These are phyloP conservation scores for Clavispora carvajalis DNA, from an alignment of 805 yeast species.

Conservation along the genomic window DNA sequence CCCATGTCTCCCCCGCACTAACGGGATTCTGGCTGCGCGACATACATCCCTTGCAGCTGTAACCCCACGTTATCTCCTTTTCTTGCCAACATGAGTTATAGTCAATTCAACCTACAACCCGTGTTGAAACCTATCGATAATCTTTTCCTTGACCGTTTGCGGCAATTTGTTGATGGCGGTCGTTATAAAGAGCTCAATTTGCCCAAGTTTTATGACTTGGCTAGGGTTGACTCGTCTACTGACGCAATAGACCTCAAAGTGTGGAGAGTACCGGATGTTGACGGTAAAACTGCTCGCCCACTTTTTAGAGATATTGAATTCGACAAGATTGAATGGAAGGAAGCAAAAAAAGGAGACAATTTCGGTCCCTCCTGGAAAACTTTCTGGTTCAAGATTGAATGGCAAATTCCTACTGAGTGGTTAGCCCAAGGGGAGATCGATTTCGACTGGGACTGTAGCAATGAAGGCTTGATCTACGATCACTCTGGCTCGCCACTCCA, in stretches of 20 bases:
- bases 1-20: slow-evolving; percentile 1
- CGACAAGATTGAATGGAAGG: slow-evolving; percentile 41
- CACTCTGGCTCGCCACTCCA: slow-evolving; percentile 64
- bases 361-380: slow-evolving; percentile 98
- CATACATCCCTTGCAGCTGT: background rate
- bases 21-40: background rate
- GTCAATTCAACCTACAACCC: slow-evolving; percentile 41
- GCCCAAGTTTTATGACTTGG: slow-evolving; percentile 73
- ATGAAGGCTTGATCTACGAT: slow-evolving; percentile 79
- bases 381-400: slow-evolving; percentile 78
- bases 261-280: slow-evolving; percentile 60
- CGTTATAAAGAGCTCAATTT: slow-evolving; percentile 65
- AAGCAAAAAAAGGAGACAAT: slow-evolving; percentile 62
- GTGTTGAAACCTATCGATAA: slow-evolving; percentile 72
- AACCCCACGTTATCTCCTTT: background rate
- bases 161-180: slow-evolving; percentile 80
- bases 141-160: slow-evolving; percentile 64
- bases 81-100: slow-evolving; percentile 10
- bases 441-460: slow-evolving; percentile 79
- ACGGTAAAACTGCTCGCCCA: slow-evolving; percentile 52
- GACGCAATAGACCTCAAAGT: slow-evolving; percentile 52
- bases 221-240: slow-evolving; percentile 43
- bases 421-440: slow-evolving; percentile 43
- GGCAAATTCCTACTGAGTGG: slow-evolving; percentile 64
- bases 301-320: slow-evolving; percentile 53